phyloP scores from a whole-genome alignment of 2,329 filamentous ascomycete genomes.

The Microsporum audouinii region DNA sequence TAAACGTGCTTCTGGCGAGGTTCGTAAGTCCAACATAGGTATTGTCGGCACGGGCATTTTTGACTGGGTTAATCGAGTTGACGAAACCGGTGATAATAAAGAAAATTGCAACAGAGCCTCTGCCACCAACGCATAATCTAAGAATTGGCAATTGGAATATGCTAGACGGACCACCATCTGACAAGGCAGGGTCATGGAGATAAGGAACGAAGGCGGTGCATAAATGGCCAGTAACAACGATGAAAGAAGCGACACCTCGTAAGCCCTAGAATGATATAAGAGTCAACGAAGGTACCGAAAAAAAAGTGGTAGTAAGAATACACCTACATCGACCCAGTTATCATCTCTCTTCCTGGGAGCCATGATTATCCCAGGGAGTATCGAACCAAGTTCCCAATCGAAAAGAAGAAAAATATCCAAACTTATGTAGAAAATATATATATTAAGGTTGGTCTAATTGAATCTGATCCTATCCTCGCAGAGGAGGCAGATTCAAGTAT shows the following conservation, averaged over 20 bases:
- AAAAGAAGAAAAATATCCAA: not conserved
- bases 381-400: not conserved
- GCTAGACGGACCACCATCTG: constrained; percentile 12
- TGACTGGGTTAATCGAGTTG: constrained; percentile 20
- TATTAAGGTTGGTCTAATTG: not conserved
- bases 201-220: constrained; percentile 33
- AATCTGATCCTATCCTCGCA: constrained; percentile 1
- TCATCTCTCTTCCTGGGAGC: constrained; percentile 15
- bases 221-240: constrained; percentile 34
- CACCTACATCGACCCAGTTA: constrained; percentile 19
- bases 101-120: constrained; percentile 21
- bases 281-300: not conserved
- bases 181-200: constrained; percentile 27
- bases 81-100: constrained; percentile 25
- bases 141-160: constrained; percentile 22
- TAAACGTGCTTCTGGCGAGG: constrained; percentile 18
- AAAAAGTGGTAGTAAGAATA: not conserved
- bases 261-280: constrained; percentile 26
- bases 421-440: not conserved
- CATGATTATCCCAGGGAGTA: not conserved
- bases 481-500: not conserved
- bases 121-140: constrained; percentile 18
- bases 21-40: constrained; percentile 16
- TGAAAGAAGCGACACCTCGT: constrained; percentile 32
- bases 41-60: constrained; percentile 18